These are phyloP conservation scores for Schrenkiella parvula DNA, from an alignment of 345 rosid genomes.

Conservation along the genomic window DNA sequence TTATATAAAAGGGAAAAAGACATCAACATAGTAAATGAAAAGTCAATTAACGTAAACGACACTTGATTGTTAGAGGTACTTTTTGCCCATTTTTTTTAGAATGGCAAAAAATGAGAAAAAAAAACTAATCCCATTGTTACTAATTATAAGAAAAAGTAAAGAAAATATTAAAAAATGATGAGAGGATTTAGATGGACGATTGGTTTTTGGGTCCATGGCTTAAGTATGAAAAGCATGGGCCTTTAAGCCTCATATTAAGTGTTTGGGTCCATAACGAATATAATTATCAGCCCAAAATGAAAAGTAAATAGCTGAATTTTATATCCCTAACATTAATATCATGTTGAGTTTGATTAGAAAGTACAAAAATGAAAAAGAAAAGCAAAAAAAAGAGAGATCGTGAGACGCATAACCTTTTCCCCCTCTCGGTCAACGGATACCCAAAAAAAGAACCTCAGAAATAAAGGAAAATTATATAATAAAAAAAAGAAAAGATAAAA, in stretches of 20 bases:
- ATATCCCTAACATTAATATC: neutral
- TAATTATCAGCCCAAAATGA: neutral
- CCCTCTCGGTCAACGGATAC: conserved; percentile 20
- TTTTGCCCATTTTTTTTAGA: too few species aligned
- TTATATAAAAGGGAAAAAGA: neutral
- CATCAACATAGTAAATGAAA: too few species aligned
- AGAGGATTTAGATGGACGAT: too few species aligned
- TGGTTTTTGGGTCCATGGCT: too few species aligned
- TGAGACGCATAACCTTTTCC: conserved; percentile 29
- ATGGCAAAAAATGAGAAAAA: too few species aligned
- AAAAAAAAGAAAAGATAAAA: neutral
- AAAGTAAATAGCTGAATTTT: neutral
- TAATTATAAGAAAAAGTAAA: too few species aligned
- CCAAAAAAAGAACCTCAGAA: conserved; percentile 26
- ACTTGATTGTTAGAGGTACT: too few species aligned
- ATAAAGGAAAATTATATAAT: neutral
- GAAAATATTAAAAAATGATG: too few species aligned
- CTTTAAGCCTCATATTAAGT: neutral
- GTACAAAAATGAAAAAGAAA: neutral
- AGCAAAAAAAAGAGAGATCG: conserved; percentile 22
- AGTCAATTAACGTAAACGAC: too few species aligned
- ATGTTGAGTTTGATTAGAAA: neutral
- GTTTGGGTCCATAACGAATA: too few species aligned
- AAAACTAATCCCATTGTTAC: too few species aligned
- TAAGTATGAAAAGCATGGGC: neutral